A percentile compares a stretch with the other conserved stretches of the same genome.
Evolutionary conservation across 106 monocot genomes (phyloP).

Genomic region (Dendrobium catenatum): DNA sequence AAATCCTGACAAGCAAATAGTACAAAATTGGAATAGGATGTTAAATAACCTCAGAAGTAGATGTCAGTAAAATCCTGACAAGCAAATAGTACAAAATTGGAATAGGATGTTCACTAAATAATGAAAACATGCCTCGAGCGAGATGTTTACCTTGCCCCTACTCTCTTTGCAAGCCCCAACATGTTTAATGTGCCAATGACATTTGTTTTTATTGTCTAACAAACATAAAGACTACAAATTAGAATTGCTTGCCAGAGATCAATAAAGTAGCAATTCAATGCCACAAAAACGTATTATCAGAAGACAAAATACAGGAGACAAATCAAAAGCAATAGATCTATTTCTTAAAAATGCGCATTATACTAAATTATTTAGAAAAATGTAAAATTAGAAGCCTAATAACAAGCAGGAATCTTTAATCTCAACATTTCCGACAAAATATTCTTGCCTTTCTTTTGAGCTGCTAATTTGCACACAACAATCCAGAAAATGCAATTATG

Average conservation of each 20-base stretch:
- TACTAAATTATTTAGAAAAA: not conserved
- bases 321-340: not conserved
- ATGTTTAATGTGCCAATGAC: constrained; percentile 97
- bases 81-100: constrained; percentile 2
- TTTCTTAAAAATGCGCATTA: not conserved
- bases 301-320: not conserved
- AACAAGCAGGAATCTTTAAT: not conserved
- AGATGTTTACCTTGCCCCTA: constrained; percentile 71
- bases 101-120: not conserved
- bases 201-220: constrained; percentile 96
- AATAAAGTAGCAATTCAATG: not conserved
- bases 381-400: not conserved
- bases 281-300: not conserved
- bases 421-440: not conserved
- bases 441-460: not conserved
- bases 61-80: constrained; percentile 85
- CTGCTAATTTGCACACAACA: not conserved
- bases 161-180: constrained; percentile 96
- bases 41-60: constrained; percentile 54
- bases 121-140: not conserved
- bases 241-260: not conserved
- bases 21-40: not conserved
- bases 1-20: constrained; percentile 46
- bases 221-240: not conserved
- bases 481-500: not conserved